Percentiles rank a stretch among this genome's conserved stretches.
phyloP scores from a whole-genome alignment of 192 early-diverging fungal species.

The Backusella mclennaniae region DNA sequence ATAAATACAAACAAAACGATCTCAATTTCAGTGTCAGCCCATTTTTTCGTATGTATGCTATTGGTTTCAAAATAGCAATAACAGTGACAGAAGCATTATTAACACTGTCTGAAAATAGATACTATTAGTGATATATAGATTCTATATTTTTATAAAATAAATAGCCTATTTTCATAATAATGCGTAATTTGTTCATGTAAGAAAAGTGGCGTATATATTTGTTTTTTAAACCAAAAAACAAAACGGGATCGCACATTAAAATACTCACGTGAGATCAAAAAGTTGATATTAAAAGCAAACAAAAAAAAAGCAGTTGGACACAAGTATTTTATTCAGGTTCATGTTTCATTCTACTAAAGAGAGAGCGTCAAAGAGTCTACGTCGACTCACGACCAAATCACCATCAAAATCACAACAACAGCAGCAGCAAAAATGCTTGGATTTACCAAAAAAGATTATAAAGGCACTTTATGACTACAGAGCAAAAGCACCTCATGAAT shows the following conservation, averaged over 20 bases:
- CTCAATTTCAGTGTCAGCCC: neutral
- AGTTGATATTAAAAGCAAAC: neutral
- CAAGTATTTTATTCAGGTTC: neutral
- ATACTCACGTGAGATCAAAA: neutral
- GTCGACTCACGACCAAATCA: slow-evolving; percentile 4
- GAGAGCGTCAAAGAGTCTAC: slow-evolving; percentile 15
- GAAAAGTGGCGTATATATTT: neutral
- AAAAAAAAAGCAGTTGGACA: neutral
- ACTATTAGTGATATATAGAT: too few species aligned
- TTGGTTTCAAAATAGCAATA: neutral
- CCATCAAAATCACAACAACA: neutral
- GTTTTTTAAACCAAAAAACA: neutral
- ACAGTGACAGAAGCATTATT: neutral
- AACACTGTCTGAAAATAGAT: too few species aligned
- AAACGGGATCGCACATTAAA: neutral
- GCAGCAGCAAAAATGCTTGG: slow-evolving; percentile 11
- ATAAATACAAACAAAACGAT: neutral
- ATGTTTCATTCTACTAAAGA: slow-evolving; percentile 19
- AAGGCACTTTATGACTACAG: slow-evolving; percentile 68
- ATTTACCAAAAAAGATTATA: slow-evolving; percentile 69
- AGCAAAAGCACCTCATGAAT: slow-evolving; percentile 56
- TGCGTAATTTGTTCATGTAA: too few species aligned
- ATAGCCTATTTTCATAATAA: too few species aligned
- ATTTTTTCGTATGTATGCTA: neutral
- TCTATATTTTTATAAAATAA: too few species aligned